Evolutionary conservation across 805 yeast genomes (phyloP), one percentile per base, ranked within the genome.

Genomic region (Yamadazyma insecticola): DNA sequence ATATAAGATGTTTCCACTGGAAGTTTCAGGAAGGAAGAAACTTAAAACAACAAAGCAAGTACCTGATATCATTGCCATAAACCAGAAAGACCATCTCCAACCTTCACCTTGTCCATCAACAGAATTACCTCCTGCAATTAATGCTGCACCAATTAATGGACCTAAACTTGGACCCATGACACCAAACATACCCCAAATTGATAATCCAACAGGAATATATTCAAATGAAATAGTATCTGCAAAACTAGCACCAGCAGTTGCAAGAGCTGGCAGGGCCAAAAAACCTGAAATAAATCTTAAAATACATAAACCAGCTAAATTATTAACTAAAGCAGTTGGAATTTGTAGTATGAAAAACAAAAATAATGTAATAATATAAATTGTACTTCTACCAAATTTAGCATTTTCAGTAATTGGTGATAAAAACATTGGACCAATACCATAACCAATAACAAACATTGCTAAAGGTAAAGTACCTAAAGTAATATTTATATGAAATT

Each of bases 371-470:
- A 56, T 27, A 22, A 69, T 59, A 40, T 76, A 77, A 28, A 74
- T 63, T 17, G 61, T 53, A 32, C 71, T 72, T 39, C 83, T 63
- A 12, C 83, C 83, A 33, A 74, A 49, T 2, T 51, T 47, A 2
- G 78, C 73, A 30, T 72, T 62, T 47, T 78, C 85, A 8, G 79
- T 69, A 37, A 77, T 43, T 5, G 85, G 84, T 0, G 81, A 71
- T 30, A 75, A 70, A 2, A 76, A 36, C 63, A 77, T 60, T 2
- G 84, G 82, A 1, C 83, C 83, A 15, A 76, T 32, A 34, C 78
- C 83, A 44, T 78, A 76, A 9, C 82, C 85, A 18, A 76, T 47
- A 11, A 78, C 78, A 41, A 72, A 78, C 28, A 76, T 37, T 0
- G 80, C 59, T 41, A 78, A 57, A 5, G 78, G 77, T 24, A 78